Base-by-base conservation (phyloP, 2,329 filamentous ascomycete genomes). In the Calonectria multiphialidica region DNA sequence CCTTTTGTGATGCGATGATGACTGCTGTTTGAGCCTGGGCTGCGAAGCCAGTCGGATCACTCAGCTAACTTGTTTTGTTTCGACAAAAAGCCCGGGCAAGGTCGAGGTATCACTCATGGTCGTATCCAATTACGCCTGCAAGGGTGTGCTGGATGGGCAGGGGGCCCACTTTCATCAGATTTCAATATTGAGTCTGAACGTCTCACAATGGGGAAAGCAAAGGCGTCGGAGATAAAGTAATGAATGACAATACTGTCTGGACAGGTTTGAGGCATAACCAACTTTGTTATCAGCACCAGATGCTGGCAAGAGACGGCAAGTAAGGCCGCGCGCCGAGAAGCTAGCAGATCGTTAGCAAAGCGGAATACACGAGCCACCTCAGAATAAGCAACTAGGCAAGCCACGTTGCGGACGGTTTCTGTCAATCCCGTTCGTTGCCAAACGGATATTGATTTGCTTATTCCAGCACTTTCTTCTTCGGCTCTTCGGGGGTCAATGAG, bases 11-110 rank as follows among this genome's bases (percentile, higher is more conserved):
- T 37, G 44, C 25, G 44, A 33, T 42, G 33, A 21, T 59, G 42
- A n/a, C 10, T 59, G 30, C 30, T 28, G 47, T 47, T 33, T 59
- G 64, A 33, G 35, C 35, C 44, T 59, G 68, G 69, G 57, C 66
- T 59, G 53, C 7, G 33, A 59, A 59, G 53, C 53, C 33, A 59
- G 53, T 59, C 35, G 33, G 33, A 59, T 59, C 53, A 21, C 50
- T 25, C 33, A 70, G 73, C 47, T 53, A 77, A 73, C 75, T 75
- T 73, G 75, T 76, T 79, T 76, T 50, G 77, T 78, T 78, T 79
- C 74, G 69, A 67, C 23, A 28, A 62, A 45, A 62, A 28, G 10
- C 23, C 40, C 9, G n/a, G 18, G 16, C 37, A 28, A 45, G 57
- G 57, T 42, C 8, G 37, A 62, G 37, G 40, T 45, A 35, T 23